These are phyloP conservation scores for Waltergamsia citrina DNA, from an alignment of 2,329 filamentous ascomycete species.

Conservation along the genomic window DNA sequence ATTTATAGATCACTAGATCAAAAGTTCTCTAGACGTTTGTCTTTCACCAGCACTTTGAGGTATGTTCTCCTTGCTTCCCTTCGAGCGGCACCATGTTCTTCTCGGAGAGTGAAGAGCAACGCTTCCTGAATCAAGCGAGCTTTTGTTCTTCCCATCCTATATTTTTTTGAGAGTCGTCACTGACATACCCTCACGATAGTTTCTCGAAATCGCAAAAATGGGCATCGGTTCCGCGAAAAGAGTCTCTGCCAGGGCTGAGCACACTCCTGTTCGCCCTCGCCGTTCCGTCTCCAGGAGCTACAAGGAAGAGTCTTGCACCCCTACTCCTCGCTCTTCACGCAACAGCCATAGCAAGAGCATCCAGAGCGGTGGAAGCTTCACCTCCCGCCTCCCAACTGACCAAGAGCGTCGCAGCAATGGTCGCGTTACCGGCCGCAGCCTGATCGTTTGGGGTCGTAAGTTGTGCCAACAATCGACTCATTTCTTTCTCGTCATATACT, in stretches of 20 bases:
- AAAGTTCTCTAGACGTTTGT: too few relatives aligned
- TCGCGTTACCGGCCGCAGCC: conserved; percentile 21
- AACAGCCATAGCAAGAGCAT: conserved; percentile 3
- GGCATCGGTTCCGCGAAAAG: conserved; percentile 6
- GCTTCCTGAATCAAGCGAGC: too few relatives aligned
- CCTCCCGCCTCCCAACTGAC: conserved; percentile 14
- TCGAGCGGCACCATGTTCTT: too few relatives aligned
- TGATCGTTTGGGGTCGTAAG: conserved; percentile 35
- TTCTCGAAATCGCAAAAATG: conserved; percentile 2
- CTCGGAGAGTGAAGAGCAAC: too few relatives aligned
- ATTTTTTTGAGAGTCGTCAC: too few relatives aligned
- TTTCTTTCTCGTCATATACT: neutral
- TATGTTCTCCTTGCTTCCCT: too few relatives aligned
- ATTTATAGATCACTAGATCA: too few relatives aligned
- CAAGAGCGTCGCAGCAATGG: conserved; percentile 16
- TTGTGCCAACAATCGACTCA: conserved; percentile 4
- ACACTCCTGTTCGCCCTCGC: conserved; percentile 8
- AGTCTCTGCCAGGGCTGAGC: conserved; percentile 9
- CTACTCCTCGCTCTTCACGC: conserved; percentile 3
- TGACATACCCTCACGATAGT: too few relatives aligned
- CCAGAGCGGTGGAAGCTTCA: too few relatives aligned
- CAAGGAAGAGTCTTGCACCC: conserved; percentile 2
- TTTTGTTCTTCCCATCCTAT: too few relatives aligned
- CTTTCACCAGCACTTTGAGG: too few relatives aligned
- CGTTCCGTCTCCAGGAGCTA: conserved; percentile 6